Base-by-base conservation (phyloP, 2,329 filamentous ascomycete species). In the Thelonectria rubi region DNA sequence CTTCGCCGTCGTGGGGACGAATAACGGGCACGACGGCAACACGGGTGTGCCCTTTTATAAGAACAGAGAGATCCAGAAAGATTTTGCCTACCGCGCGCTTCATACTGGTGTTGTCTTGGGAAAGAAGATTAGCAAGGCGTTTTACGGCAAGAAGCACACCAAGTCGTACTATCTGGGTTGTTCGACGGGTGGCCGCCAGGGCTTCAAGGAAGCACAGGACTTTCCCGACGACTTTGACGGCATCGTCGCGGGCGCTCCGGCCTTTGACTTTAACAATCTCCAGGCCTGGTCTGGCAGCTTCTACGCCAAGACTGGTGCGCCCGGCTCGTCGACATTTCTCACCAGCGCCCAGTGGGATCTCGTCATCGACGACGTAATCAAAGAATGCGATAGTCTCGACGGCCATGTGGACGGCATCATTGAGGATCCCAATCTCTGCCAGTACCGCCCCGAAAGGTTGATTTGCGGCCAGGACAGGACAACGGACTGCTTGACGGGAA, bases 131-230 rank as follows among this genome's bases (percentile, higher is more conserved):
- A 76, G 78, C 2, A 67, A 79, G 14, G 68, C 73, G 1, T 86
- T 84, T 72, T 88, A 88, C 67, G 73, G 74, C 8, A 61, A 65
- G 24, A 10, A 46, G 0, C 72, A 77, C 2, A 73, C 74, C 3
- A 82, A 81, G 64, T 81, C 79, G 2, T 88, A 88, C 73, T 88
- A 83, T 66, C 72, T 82, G 4, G 86, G 86, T 24, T 88, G 86
- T 70, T 87, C 84, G 0, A 83, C 84, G 0, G 86, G 87, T n/a
- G 86, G 86, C 1, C 78, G 86, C 0, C 84, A 88, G 73, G 86
- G 84, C 7, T 75, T 86, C 39, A 83, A 82, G 60, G 79, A 81
- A 21, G 79, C 83, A 0, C 80, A 88, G 68, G 69, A 76, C 21
- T 86, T 81, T 65, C 84, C 86, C 0, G 76, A 82, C 0, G 84